These are phyloP conservation scores for Aspergillus arachidicola DNA, from an alignment of 2,329 filamentous ascomycete genomes.

Conservation along the genomic window DNA sequence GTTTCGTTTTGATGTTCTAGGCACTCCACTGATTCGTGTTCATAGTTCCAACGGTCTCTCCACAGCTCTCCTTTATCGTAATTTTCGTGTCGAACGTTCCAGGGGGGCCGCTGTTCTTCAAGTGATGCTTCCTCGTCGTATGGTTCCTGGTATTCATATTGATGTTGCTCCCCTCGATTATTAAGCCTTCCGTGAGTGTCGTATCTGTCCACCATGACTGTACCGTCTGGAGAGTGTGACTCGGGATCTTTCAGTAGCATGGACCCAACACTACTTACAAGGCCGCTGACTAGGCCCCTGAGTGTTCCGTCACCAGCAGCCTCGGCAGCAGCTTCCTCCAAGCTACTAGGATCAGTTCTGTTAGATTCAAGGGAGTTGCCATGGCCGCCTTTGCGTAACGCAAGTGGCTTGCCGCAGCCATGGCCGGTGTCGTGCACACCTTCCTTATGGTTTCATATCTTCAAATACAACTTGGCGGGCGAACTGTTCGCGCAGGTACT, in stretches of 20 bases:
- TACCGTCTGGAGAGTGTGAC: not conserved
- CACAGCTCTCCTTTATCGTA: not conserved
- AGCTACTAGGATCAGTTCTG: slow-evolving; percentile 30
- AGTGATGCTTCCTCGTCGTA: not conserved
- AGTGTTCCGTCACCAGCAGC: slow-evolving; percentile 66
- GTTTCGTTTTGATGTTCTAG: not conserved
- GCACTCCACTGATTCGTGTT: not conserved
- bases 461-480: slow-evolving; percentile 75
- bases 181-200: slow-evolving; percentile 14
- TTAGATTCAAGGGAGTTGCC: slow-evolving; percentile 22
- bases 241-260: slow-evolving; percentile 63
- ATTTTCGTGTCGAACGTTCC: not conserved
- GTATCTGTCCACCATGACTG: not conserved
- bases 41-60: not conserved
- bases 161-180: not conserved
- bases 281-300: slow-evolving; percentile 70
- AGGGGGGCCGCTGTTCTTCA: not conserved
- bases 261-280: slow-evolving; percentile 61
- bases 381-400: slow-evolving; percentile 64
- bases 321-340: slow-evolving; percentile 59
- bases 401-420: slow-evolving; percentile 78
- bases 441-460: slow-evolving; percentile 80
- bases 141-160: not conserved
- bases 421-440: slow-evolving; percentile 83
- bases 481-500: slow-evolving; percentile 73